Evolutionary conservation across 2,329 filamentous ascomycete species (phyloP), one percentile per base, ranked within the genome.

Genomic region (Aureobasidium zeae): DNA sequence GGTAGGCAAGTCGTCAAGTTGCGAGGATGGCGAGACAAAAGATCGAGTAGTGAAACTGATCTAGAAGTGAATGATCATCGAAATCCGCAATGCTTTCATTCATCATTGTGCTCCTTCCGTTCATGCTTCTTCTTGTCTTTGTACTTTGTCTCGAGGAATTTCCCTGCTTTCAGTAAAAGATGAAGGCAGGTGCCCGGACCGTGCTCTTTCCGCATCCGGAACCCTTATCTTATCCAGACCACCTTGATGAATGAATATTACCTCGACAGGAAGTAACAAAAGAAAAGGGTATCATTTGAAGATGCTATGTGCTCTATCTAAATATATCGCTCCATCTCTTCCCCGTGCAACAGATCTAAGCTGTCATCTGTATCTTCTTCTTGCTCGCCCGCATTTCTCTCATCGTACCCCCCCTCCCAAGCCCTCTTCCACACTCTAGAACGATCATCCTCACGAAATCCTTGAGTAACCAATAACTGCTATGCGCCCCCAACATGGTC

Each of bases 401-500:
- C 39, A 79, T 55, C 0, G 73, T 74, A 12, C 73, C 72, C 10
- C 73, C 69, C 52, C 74, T 78, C 0, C 89, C 88, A 4, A 77
- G 74, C 52, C 71, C 71, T 50, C 89, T 71, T 3, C 88, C 88
- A 53, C 93, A 79, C 64, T 98, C 91, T 22, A 89, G 71, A 31
- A 93, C 93, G 37, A 96, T 65, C 69, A 96, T 81, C 32, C 88
- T 71, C n/a, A 94, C 80, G 60, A 98, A 88, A 59, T 96, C 91
- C 20, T 71, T 76, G 54, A 83, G 79, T 2, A 78, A 74, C 91
- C 91, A 98, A 62, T 98, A 98, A 59, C 84, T 89, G 45, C 85
- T 87, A 63, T 98, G 91, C 7, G 91, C 91, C 46, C 86, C 85
- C 44, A 98, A 67, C 91, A 98, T 98, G 53, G 94, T 95, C 25